These are phyloP conservation scores for Sarocladiaceae sp. DNA, from an alignment of 2,329 filamentous ascomycete species.

Conservation along the genomic window DNA sequence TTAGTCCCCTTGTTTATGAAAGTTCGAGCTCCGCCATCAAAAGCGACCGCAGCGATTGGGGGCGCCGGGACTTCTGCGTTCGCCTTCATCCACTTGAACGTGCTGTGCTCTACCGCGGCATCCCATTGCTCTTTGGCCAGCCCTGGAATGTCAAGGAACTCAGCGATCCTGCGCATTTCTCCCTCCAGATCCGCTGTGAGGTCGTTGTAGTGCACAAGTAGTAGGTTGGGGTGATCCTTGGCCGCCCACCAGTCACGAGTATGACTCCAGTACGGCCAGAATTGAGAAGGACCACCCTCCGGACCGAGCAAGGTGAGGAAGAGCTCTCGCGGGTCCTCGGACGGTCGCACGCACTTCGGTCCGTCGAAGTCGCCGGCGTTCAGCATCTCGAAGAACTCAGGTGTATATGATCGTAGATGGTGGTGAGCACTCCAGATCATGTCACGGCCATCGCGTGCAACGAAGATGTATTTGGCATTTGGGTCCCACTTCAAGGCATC, in stretches of 20 bases:
- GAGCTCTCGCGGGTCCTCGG: constrained; percentile 8
- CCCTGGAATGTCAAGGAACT: constrained; percentile 9
- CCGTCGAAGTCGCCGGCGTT: background rate
- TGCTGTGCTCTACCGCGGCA: constrained; percentile 10
- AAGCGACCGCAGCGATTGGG: background rate
- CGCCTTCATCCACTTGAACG: constrained; percentile 13
- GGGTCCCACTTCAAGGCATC: constrained; percentile 11
- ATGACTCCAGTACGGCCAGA: constrained; percentile 11
- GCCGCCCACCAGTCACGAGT: constrained; percentile 11
- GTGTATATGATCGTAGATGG: constrained; percentile 8
- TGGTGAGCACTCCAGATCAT: constrained; percentile 12
- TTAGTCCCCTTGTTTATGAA: constrained; percentile 14
- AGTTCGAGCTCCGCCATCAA: constrained; percentile 7
- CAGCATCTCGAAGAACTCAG: constrained; percentile 6
- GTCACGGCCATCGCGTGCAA: constrained; percentile 12
- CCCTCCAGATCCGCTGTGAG: constrained; percentile 10
- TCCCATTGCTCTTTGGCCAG: constrained; percentile 10
- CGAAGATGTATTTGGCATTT: constrained; percentile 12
- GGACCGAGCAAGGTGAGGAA: constrained; percentile 4
- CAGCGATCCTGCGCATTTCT: constrained; percentile 11
- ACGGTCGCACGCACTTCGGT: constrained; percentile 6
- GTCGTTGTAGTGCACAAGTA: constrained; percentile 12
- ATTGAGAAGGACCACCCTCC: background rate
- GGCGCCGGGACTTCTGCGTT: constrained; percentile 9
- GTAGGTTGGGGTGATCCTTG: constrained; percentile 10